Evolutionary conservation across 352 stramenopile species (phyloP), one percentile per base, ranked within the genome.

Genomic region (Pythium brachiatum): DNA sequence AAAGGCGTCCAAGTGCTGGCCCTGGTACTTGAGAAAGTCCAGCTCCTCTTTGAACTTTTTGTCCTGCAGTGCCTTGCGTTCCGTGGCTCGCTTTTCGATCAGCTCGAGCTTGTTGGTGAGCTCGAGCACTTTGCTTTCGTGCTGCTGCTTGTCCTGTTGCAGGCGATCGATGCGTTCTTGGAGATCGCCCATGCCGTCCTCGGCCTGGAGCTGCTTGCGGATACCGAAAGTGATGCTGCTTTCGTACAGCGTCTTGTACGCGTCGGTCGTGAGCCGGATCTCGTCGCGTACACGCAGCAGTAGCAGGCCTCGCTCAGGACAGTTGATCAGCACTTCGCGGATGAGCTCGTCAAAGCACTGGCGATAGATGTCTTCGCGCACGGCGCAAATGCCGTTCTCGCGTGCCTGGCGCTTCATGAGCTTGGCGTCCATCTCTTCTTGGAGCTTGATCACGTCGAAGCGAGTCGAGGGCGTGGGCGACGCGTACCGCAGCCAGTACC

Each of bases 231-330:
- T 94, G 18, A 98, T 86, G 72, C 80, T 96, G 69, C 83, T 96
- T 62, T 97, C 91, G 71, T 97, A 98, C 23, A 98, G 74, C 26
- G 89, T 97, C 73, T 98, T 97, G 83, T 98, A 98, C 4, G 94
- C 94, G 59, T 98, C 94, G 11, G 95, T 96, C 0, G 93, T 97
- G 68, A 98, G 94, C 27, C 86, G 83, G 23, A 97, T 89, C 69
- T 98, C 94, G 78, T 98, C 92, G 7, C 92, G 83, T 25, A 96
- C 86, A n/a, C 94, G 88, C 34, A 98, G 60, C 2, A 98, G 71
- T 46, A 98, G 64, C 29, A 98, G 76, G 8, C 94, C 94, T 44
- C 93, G 78, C 76, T 98, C 93, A 0, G 94, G 89, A 26, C 86
- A 88, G 58, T 98, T 95, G 56, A 98, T 80, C 18, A 90, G 88